phyloP scores from a whole-genome alignment of 306 rosid genomes.

The Trifolium subterraneum region DNA sequence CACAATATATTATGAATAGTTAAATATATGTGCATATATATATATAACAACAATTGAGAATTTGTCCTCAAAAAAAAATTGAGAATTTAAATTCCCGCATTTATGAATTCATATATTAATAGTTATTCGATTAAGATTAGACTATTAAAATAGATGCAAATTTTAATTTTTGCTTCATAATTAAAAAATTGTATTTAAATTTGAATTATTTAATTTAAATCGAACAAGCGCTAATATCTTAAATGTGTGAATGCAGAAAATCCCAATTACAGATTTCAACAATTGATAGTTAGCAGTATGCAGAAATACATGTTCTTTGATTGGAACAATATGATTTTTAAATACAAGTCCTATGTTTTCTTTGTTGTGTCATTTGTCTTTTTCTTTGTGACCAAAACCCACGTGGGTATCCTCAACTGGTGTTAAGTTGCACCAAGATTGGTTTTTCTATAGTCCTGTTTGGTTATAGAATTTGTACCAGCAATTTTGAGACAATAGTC shows the following conservation, averaged over 20 bases:
- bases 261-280: too few relatives aligned
- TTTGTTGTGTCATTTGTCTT: slow-evolving; percentile 49
- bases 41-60: too few relatives aligned
- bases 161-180: too few relatives aligned
- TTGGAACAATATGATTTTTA: slow-evolving; percentile 27
- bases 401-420: slow-evolving; percentile 44
- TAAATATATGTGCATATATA: neutral
- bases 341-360: slow-evolving; percentile 27
- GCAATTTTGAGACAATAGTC: slow-evolving; percentile 46
- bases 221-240: too few relatives aligned
- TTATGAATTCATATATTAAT: too few relatives aligned
- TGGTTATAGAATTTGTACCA: slow-evolving; percentile 28
- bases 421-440: slow-evolving; percentile 6
- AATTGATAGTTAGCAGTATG: slow-evolving; percentile 26
- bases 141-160: too few relatives aligned
- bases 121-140: too few relatives aligned
- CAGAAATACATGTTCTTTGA: slow-evolving; percentile 22
- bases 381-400: slow-evolving; percentile 48
- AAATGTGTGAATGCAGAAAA: too few relatives aligned
- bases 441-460: neutral
- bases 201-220: too few relatives aligned
- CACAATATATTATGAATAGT: slow-evolving; percentile 8
- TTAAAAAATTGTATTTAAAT: too few relatives aligned
- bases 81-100: neutral
- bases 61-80: too few relatives aligned